These are phyloP conservation scores for Lactuca sativa DNA, from an alignment of 129 eudicot genomes.

Conservation along the genomic window DNA sequence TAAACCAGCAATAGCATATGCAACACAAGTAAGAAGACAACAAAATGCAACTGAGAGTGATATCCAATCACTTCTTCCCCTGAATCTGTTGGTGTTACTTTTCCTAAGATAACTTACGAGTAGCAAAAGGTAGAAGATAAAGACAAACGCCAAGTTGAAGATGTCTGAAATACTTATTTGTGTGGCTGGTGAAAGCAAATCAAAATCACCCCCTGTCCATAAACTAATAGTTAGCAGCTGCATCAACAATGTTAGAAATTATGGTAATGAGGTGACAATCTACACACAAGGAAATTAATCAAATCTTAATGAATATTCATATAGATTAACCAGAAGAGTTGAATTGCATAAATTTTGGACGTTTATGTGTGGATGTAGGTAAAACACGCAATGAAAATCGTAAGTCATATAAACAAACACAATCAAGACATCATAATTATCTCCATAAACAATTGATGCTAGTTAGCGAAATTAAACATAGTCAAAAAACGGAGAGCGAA, in stretches of 20 bases:
- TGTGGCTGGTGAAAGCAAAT: slow-evolving; percentile 29
- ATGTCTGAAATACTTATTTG: slow-evolving; percentile 30
- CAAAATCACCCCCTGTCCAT: slow-evolving; percentile 39
- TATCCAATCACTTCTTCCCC: slow-evolving; percentile 32
- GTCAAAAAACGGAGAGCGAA: neutral
- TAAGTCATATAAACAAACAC: slow-evolving; percentile 1
- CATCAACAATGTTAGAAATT: slow-evolving; percentile 8
- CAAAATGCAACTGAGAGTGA: slow-evolving; percentile 30
- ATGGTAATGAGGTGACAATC: neutral
- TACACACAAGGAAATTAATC: neutral
- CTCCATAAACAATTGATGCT: neutral
- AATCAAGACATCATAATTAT: neutral
- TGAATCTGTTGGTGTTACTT: slow-evolving; percentile 17
- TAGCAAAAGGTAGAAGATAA: slow-evolving; percentile 35
- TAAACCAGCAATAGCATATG: slow-evolving; percentile 37
- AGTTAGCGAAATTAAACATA: neutral
- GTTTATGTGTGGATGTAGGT: neutral
- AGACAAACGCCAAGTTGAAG: slow-evolving; percentile 28
- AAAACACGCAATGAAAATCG: neutral
- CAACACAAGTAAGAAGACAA: slow-evolving; percentile 35
- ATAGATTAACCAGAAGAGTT: neutral
- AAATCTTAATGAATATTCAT: neutral
- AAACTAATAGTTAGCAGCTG: slow-evolving; percentile 5
- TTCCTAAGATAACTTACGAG: slow-evolving; percentile 15
- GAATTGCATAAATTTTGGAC: neutral